These are phyloP conservation scores for Epicoccum sorghinum DNA, from an alignment of 2,329 filamentous ascomycete genomes.

Conservation along the genomic window DNA sequence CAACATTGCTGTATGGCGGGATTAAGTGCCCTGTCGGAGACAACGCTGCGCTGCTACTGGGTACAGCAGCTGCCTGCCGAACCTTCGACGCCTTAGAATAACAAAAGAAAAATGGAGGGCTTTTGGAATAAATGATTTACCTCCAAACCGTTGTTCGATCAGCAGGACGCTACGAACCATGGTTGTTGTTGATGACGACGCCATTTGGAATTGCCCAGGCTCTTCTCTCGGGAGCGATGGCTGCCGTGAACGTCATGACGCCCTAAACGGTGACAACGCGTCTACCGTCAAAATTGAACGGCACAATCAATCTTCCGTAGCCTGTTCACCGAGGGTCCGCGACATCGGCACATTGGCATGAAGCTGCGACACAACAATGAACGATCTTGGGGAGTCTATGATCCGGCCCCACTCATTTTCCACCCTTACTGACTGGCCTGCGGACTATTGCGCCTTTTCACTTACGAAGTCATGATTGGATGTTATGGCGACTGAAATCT, in stretches of 20 bases:
- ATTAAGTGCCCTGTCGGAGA: slow-evolving; percentile 12
- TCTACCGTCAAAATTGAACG: not conserved
- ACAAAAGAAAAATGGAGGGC: no score
- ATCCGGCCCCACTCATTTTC: no score
- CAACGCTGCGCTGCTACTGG: slow-evolving; percentile 29
- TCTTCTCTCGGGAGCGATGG: not conserved
- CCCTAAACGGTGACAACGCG: not conserved
- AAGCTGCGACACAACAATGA: not conserved
- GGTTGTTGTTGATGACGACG: not conserved
- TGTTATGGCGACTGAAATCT: no score
- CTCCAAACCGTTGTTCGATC: no score
- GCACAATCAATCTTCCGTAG: not conserved
- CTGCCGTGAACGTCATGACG: not conserved
- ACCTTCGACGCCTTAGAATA: not conserved
- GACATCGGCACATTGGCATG: not conserved
- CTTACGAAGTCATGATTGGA: no score
- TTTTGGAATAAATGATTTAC: no score
- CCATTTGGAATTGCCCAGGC: slow-evolving; percentile 12
- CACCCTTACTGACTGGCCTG: not conserved
- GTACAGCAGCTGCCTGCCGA: slow-evolving; percentile 17
- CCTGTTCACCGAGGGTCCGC: not conserved
- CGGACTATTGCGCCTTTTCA: no score
- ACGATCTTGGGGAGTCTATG: not conserved
- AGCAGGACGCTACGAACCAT: no score
- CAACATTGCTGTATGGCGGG: slow-evolving; percentile 8